A percentile compares a stretch with the other conserved stretches of the same genome.
phyloP scores from a whole-genome alignment of 176 grass and related monocot genomes.

The Bromus sterilis region DNA sequence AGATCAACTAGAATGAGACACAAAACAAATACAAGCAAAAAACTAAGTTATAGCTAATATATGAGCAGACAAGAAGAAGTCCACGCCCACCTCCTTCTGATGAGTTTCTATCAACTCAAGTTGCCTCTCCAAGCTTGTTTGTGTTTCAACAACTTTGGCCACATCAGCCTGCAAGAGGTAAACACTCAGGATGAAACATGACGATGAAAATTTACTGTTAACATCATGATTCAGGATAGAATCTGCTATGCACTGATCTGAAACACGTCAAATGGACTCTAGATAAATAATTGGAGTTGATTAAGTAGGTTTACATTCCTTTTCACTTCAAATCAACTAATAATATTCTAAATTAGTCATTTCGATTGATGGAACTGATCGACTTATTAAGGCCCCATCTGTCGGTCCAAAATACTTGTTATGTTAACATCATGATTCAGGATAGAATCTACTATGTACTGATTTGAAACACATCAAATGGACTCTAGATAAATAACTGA shows the following conservation, averaged over 20 bases:
- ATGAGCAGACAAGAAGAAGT: background rate
- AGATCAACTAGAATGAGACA: background rate
- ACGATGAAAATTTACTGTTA: background rate
- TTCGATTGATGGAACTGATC: background rate
- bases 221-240: background rate
- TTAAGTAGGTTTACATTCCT: background rate
- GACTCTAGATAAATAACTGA: background rate
- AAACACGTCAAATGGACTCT: background rate
- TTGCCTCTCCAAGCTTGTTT: constrained; percentile 88
- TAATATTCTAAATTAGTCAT: background rate
- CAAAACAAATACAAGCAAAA: background rate
- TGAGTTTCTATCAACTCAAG: constrained; percentile 99
- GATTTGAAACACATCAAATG: background rate
- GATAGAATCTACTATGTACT: background rate
- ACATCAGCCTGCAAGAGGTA: constrained; percentile 74
- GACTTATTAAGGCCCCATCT: background rate
- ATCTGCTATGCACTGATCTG: background rate
- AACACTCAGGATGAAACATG: background rate
- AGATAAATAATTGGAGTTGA: background rate
- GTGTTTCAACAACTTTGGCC: constrained; percentile 96
- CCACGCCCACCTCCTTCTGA: constrained; percentile 67
- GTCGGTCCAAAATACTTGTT: background rate
- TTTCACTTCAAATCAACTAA: background rate
- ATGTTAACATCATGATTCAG: background rate
- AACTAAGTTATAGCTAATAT: background rate